Evolutionary conservation across 371 early-diverging fungal genomes (phyloP).

Genomic region (Saksenaea vasiformis): DNA sequence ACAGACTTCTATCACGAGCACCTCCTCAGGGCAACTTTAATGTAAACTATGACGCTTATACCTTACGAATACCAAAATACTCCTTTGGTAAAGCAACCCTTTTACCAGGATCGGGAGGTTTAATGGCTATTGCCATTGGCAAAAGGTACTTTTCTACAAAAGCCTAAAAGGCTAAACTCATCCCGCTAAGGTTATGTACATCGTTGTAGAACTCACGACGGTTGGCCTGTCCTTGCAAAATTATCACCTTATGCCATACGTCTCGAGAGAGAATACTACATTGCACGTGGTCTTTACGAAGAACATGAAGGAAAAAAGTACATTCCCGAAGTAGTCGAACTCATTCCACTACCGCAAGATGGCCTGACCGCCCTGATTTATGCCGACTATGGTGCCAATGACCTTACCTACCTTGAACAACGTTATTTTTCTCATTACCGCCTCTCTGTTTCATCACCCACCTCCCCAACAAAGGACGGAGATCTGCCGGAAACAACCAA

Average conservation of each 20-base stretch:
- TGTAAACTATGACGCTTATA: conserved; percentile 36
- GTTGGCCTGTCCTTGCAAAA: conserved; percentile 35
- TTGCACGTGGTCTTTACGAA: conserved; percentile 33
- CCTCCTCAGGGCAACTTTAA: conserved; percentile 33
- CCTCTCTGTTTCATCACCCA: neutral
- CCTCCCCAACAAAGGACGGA: conserved; percentile 12
- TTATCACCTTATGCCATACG: conserved; percentile 41
- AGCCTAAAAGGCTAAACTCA: neutral
- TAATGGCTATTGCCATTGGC: conserved; percentile 38
- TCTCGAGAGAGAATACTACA: conserved; percentile 44
- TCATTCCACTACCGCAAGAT: conserved; percentile 36
- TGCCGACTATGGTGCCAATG: conserved; percentile 15
- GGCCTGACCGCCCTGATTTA: conserved; percentile 40
- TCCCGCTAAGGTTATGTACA: neutral
- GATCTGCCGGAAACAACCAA: neutral
- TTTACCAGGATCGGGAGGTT: conserved; percentile 39
- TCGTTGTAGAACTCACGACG: conserved; percentile 24
- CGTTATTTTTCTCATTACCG: conserved; percentile 22
- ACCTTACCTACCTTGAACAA: conserved; percentile 10
- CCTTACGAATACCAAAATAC: conserved; percentile 40
- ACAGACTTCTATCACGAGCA: conserved; percentile 22
- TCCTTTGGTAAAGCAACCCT: conserved; percentile 35
- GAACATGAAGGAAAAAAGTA: conserved; percentile 35
- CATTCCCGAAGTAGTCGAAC: conserved; percentile 34
- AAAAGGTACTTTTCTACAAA: conserved; percentile 26